A percentile compares a stretch with the other conserved stretches of the same genome.
These are phyloP conservation scores for Arabis hirsuta DNA, from an alignment of 345 rosid species.

Conservation along the genomic window DNA sequence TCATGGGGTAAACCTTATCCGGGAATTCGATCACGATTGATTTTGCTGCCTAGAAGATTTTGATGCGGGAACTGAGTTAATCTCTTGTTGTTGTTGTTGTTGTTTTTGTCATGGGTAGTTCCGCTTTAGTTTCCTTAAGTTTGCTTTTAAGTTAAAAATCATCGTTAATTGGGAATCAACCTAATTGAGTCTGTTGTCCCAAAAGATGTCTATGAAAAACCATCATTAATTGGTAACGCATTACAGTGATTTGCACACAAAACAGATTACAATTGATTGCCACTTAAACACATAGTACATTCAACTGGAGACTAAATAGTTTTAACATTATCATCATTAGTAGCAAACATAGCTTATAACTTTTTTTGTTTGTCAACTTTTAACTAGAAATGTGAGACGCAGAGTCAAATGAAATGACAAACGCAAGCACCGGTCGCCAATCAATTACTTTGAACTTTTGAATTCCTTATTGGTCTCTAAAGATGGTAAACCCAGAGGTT, in stretches of 20 bases:
- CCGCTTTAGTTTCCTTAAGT: not conserved
- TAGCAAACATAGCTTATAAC: no score
- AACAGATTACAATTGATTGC: no score
- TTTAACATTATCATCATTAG: no score
- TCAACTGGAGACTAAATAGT: no score
- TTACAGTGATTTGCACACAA: no score
- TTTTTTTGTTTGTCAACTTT: no score
- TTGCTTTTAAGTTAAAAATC: not conserved
- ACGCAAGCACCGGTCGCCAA: no score
- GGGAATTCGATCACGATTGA: not conserved
- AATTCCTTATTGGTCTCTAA: slow-evolving; percentile 8
- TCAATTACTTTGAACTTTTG: not conserved
- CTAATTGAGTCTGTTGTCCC: slow-evolving; percentile 13
- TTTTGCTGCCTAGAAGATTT: slow-evolving; percentile 30
- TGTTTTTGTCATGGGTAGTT: not conserved
- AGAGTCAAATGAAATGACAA: no score
- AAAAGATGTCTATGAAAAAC: not conserved
- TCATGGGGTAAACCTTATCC: not conserved
- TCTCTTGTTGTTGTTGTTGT: slow-evolving; percentile 5
- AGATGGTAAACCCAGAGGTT: slow-evolving; percentile 46
- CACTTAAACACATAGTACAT: no score
- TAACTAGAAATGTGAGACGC: no score
- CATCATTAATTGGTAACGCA: no score
- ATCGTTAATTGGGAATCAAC: not conserved
- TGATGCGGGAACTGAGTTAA: slow-evolving; percentile 18